Base-by-base conservation (phyloP, 2,329 filamentous ascomycete species). In the Scortechinia acanthostroma region DNA sequence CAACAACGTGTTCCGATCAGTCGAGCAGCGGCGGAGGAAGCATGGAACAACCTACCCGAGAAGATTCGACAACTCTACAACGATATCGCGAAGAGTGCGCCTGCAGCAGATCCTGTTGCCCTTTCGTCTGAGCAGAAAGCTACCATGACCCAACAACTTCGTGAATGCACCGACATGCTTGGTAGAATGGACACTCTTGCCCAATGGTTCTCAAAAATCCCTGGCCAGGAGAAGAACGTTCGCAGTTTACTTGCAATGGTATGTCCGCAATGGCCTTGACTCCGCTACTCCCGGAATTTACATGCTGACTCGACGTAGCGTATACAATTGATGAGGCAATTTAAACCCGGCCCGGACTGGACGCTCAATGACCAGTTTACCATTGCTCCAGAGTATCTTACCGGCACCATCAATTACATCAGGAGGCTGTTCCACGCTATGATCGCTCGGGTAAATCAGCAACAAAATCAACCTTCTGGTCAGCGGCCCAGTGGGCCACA, bases 241-340 rank as follows among this genome's bases (percentile, higher is more conserved):
- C 58, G 53, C 25, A 55, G 53, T 25, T 53, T 69, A 22, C 55
- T 68, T 43, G 56, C 55, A 28, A 66, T 64, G 59, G 25, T 30
- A n/a, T 10, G 25, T 30, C n/a, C n/a, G 10, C n/a, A 10, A 10
- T 30, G 10, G 10, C 25, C n/a, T 30, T 30, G 10, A 10, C n/a
- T 30, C 25, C n/a, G 10, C n/a, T 30, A 10, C 25, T 30, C n/a
- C n/a, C n/a, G 10, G 10, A 10, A 10, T 30, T 30, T 30, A n/a
- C 25, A 30, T n/a, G n/a, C 25, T 35, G 4, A 22, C 21, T 51
- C 21, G 47, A 40, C 48, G 21, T 49, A 69, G 60, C 65, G 67
- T 25, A 55, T 67, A 30, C 60, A 67, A 50, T 55, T 72, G 43
- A 63, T 70, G 58, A 61, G 62, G 37, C 69, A 72, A 48, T 70